Base-by-base conservation (phyloP, 2,329 filamentous ascomycete genomes). In the Colletotrichum brevisporum region DNA sequence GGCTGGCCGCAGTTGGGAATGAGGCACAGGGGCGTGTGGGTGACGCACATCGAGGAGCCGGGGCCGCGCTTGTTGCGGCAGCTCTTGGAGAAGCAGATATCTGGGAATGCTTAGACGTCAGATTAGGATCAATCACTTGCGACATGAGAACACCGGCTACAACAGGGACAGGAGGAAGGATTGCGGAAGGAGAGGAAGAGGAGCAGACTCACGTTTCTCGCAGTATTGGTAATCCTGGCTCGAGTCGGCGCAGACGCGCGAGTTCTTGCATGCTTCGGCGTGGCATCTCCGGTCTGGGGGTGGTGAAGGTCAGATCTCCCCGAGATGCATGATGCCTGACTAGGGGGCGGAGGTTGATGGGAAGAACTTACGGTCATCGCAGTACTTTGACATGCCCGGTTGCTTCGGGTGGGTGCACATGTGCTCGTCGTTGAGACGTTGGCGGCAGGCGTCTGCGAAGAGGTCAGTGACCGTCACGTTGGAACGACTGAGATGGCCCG, bases 331-430 rank as follows among this genome's bases (percentile, higher is more conserved):
- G 2, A 24, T 50, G 21, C 50, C 36, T 57, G 21, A 3, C 31
- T 27, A 12, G 9, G n/a, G 21, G 5, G 9, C 2, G 6, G 18
- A 18, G 4, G 21, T 24, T 24, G 21, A 24, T 24, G 12, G 18
- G 16, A 3, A 9, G 18, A 2, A 52, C 71, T 8, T 53, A 70
- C 72, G 72, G 53, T 73, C 72, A 43, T 69, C 57, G 18, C 72
- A 73, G 53, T 61, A 73, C 13, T 63, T 71, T 5, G 57, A 36
- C 13, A 57, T 21, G n/a, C 69, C 69, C 5, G 53, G 6, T 10
- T 27, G 51, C 41, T 71, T 73, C 31, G 54, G 31, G 59, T 63
- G 70, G 6, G 71, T 60, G 12, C 72, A 73, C 72, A 73, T 73
- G 21, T 24, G 21, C 27, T 60, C 13, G 39, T 64, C 61, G 21